Conservation (phyloP, 2,329 filamentous ascomycete genomes). For the Exophiala sideris region DNA sequence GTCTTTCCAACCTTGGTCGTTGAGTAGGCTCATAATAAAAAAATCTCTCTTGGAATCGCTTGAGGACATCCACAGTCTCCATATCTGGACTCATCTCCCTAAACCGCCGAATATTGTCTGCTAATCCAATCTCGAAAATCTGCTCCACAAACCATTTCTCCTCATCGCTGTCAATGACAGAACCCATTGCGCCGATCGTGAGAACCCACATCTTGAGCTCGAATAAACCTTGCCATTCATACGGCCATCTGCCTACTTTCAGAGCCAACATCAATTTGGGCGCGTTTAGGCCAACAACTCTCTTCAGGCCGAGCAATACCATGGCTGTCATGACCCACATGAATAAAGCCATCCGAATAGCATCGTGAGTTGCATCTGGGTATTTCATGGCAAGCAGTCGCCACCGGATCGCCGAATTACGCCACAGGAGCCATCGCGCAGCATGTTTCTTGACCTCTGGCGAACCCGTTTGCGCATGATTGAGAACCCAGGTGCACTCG, state of each 20-base stretch:
- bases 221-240: conserved; percentile 12
- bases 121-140: conserved; percentile 17
- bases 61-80: conserved; percentile 16
- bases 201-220: conserved; percentile 24
- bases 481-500: conserved; percentile 23
- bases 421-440: conserved; percentile 25
- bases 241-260: conserved; percentile 4
- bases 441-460: conserved; percentile 20
- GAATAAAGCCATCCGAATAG: conserved; percentile 16
- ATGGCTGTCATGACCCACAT: conserved; percentile 26
- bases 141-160: conserved; percentile 22
- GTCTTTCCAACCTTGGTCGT: conserved; percentile 14
- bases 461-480: conserved; percentile 10
- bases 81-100: conserved; percentile 9
- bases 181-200: conserved; percentile 22
- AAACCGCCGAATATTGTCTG: conserved; percentile 11
- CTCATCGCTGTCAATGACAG: conserved; percentile 14
- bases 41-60: conserved; percentile 21
- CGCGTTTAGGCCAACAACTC: conserved; percentile 20
- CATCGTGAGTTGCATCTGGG: conserved; percentile 14
- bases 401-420: conserved; percentile 21
- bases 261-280: conserved; percentile 18
- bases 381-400: conserved; percentile 16
- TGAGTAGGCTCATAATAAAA: conserved; percentile 25
- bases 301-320: conserved; percentile 20